Conservation (phyloP, 176 grass and related monocot genomes). For the Zoysia japonica region DNA sequence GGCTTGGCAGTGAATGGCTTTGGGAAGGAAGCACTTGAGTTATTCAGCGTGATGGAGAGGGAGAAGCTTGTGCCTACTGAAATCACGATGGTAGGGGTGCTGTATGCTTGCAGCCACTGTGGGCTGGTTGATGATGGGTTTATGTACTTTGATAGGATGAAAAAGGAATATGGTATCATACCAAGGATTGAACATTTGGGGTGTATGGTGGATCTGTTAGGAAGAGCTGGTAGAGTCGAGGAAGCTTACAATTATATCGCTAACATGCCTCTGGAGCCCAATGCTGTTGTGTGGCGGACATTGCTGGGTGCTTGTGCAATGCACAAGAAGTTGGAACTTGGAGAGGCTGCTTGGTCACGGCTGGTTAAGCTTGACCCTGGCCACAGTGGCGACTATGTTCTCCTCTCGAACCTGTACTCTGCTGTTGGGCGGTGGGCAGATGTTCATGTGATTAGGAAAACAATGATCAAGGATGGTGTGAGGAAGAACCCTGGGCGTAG, state of each 20-base stretch:
- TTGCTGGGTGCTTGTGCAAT: slow-evolving; percentile 80
- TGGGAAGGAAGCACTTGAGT: slow-evolving; percentile 64
- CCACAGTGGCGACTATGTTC: slow-evolving; percentile 77
- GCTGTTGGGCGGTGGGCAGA: slow-evolving; percentile 64
- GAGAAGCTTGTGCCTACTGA: slow-evolving; percentile 62
- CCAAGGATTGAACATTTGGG: slow-evolving; percentile 80
- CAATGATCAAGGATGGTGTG: slow-evolving; percentile 62
- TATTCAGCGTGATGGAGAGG: slow-evolving; percentile 68
- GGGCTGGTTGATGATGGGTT: slow-evolving; percentile 80
- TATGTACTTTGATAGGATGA: slow-evolving; percentile 74
- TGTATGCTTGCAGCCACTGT: slow-evolving; percentile 92
- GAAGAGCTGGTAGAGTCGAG: slow-evolving; percentile 69
- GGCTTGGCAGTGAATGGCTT: slow-evolving; percentile 77
- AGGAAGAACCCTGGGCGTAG: slow-evolving; percentile 76
- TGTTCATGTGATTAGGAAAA: slow-evolving; percentile 64
- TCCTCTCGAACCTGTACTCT: slow-evolving; percentile 84
- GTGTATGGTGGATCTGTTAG: slow-evolving; percentile 88
- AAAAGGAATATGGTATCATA: slow-evolving; percentile 51
- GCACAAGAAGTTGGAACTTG: slow-evolving; percentile 74
- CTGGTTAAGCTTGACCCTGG: slow-evolving; percentile 73
- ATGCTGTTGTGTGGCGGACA: slow-evolving; percentile 77
- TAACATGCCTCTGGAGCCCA: slow-evolving; percentile 71
- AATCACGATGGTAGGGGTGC: slow-evolving; percentile 80
- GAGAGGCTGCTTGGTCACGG: slow-evolving; percentile 59
- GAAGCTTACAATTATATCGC: slow-evolving; percentile 71